Conservation (phyloP, 2,329 filamentous ascomycete species). For the Metarhizium robertsii region DNA sequence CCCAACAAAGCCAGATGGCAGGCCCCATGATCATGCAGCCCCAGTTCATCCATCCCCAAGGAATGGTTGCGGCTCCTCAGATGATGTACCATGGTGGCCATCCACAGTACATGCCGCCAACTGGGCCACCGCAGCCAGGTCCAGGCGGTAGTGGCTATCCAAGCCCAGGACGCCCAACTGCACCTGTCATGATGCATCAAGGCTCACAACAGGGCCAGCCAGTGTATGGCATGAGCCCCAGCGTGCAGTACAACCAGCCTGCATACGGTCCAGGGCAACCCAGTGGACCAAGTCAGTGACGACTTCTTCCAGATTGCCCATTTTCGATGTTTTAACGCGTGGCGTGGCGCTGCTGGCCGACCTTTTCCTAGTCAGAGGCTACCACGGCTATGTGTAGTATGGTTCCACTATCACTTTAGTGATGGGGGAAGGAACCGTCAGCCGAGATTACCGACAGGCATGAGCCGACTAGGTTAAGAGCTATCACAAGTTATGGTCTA, state of each 20-base stretch:
- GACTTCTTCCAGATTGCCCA: not conserved
- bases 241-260: conserved; percentile 65
- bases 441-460: not conserved
- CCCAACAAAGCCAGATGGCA: conserved; percentile 62
- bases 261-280: conserved; percentile 62
- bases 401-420: not conserved
- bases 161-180: conserved; percentile 71
- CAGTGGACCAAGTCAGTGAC: conserved; percentile 59
- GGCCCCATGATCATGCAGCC: conserved; percentile 76
- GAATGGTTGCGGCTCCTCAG: conserved; percentile 59
- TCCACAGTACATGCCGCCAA: conserved; percentile 53
- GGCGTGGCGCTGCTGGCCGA: not conserved
- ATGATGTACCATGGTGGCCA: conserved; percentile 73
- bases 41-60: conserved; percentile 66
- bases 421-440: not conserved
- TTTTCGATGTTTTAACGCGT: not conserved
- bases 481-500: conserved; percentile 2
- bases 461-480: not conserved
- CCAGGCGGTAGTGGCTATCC: conserved; percentile 70
- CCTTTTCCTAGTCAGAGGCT: not conserved
- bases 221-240: conserved; percentile 68
- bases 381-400: not conserved
- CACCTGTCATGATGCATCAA: conserved; percentile 91
- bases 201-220: conserved; percentile 85
- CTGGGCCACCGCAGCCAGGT: conserved; percentile 46